Evolutionary conservation across 805 yeast species (phyloP), one percentile per base, ranked within the genome.

Genomic region (Komagataella mondaviorum): DNA sequence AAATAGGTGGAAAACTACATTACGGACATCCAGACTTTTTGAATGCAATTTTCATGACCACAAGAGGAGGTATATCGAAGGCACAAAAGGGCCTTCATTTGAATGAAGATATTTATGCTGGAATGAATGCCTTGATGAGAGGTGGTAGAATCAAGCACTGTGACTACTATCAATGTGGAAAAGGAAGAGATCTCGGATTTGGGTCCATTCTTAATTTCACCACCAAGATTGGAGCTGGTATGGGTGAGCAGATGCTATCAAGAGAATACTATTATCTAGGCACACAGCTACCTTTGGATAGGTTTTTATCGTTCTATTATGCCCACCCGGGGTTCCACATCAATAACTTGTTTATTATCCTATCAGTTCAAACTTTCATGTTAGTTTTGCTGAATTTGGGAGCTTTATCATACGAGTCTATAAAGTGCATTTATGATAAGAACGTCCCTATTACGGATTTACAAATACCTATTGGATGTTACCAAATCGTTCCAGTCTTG

Each of bases 291-390:
- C 96, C 96, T 2, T 73, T 90, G 47, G 97, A 91, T 63, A 69
- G 96, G 49, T 90, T 91, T 68, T 67, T 91, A 50, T 88, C 97
- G 0, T 91, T 91, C 67, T 91, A 87, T 66, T 91, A 91, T 68
- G 98, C 98, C 0, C 98, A 91, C 65, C 91, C 96, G 8, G 98
- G 98, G 5, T 91, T 91, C 70, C 98, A 91, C 66, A 71, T 91
- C 59, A 91, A 91, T 64, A 91, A 91, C 63, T 71, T 90, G 57
- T 87, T 90, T 60, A 91, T 91, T 55, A 82, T 88, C 59, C 65
- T 88, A 44, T 88, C 97, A 0, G 81, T 89, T n/a, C 93, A 88
- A 60, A 64, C 88, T 60, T 90, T 91, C 65, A 84, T 90, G 83
- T 61, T 90, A 52, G 80, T 88, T 4, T 67, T 88, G 60, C 72